These are phyloP conservation scores for Rhodotorula sphaerocarpa DNA, from an alignment of 768 basidiomycete species.

Conservation along the genomic window DNA sequence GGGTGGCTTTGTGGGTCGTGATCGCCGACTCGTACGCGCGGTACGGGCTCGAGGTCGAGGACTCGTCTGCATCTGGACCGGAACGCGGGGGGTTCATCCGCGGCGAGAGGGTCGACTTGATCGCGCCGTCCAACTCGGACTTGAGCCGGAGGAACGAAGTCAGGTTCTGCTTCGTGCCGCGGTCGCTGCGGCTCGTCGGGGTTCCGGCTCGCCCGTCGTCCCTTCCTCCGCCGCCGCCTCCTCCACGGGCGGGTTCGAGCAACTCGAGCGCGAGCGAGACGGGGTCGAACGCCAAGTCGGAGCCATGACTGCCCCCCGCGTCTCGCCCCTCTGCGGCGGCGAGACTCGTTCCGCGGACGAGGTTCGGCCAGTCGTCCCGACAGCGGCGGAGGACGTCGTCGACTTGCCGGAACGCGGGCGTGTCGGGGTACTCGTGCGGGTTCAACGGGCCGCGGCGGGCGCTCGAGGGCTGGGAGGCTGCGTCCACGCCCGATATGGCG, in stretches of 20 bases:
- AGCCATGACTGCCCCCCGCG: no score
- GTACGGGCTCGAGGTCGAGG: slow-evolving; percentile 79
- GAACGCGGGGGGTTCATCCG: slow-evolving; percentile 68
- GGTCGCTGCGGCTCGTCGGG: not conserved
- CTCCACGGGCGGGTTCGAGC: slow-evolving; percentile 53
- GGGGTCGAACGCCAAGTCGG: slow-evolving; percentile 74
- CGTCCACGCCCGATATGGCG: no score
- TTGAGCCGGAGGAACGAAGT: slow-evolving; percentile 70
- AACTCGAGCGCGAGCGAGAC: slow-evolving; percentile 87
- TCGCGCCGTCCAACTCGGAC: slow-evolving; percentile 63
- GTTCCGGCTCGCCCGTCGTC: slow-evolving; percentile 55
- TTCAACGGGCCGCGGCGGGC: slow-evolving; percentile 3
- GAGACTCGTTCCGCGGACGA: slow-evolving; percentile 28
- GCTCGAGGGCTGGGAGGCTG: not conserved
- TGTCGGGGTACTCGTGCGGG: slow-evolving; percentile 35
- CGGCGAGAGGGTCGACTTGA: slow-evolving; percentile 85
- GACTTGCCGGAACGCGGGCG: slow-evolving; percentile 39
- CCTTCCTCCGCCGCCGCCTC: not conserved
- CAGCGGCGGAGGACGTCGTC: slow-evolving; percentile 30
- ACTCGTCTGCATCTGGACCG: no score
- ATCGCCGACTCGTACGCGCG: slow-evolving; percentile 90
- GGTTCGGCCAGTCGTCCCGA: slow-evolving; percentile 32
- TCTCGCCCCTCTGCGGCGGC: not conserved
- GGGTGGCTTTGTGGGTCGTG: slow-evolving; percentile 74
- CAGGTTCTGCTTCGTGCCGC: slow-evolving; percentile 42